These are phyloP conservation scores for Colletotrichum chrysophilum DNA, from an alignment of 2,329 filamentous ascomycete species.

Conservation along the genomic window DNA sequence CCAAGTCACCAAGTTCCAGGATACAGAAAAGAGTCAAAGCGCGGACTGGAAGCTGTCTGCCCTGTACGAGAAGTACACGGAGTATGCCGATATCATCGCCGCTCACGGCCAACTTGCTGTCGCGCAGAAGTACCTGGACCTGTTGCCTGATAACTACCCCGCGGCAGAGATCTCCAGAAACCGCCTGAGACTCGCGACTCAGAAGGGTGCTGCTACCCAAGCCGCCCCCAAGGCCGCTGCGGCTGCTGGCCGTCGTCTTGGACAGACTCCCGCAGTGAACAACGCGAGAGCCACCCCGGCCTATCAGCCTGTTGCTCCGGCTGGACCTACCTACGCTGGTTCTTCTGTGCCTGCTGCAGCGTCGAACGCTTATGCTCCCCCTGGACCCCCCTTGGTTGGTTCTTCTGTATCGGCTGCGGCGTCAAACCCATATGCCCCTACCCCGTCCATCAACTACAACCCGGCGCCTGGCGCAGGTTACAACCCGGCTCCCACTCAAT, in stretches of 20 bases:
- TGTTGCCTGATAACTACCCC: constrained; percentile 83
- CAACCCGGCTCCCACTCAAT: constrained; percentile 34
- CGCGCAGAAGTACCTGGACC: constrained; percentile 89
- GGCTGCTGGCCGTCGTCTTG: constrained; percentile 6
- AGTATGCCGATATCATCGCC: constrained; percentile 95
- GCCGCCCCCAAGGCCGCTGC: constrained; percentile 41
- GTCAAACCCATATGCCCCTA: constrained; percentile 36
- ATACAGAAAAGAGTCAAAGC: constrained; percentile 72
- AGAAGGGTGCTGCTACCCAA: constrained; percentile 44
- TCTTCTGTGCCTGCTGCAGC: not conserved
- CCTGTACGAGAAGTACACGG: constrained; percentile 93
- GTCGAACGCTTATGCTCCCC: constrained; percentile 22
- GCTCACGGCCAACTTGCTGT: constrained; percentile 85
- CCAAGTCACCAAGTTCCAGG: constrained; percentile 89
- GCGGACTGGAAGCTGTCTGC: constrained; percentile 88
- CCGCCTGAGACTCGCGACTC: constrained; percentile 83
- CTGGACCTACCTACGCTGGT: not conserved
- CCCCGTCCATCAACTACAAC: constrained; percentile 30
- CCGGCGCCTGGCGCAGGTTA: constrained; percentile 27
- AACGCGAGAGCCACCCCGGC: not conserved
- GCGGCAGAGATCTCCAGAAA: constrained; percentile 87
- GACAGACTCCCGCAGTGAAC: constrained; percentile 25
- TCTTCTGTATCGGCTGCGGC: constrained; percentile 33
- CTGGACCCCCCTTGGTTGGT: constrained; percentile 37
- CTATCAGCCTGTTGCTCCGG: constrained; percentile 1